phyloP scores from a whole-genome alignment of 495 filamentous ascomycete genomes.

The Bathelium albidoporum region DNA sequence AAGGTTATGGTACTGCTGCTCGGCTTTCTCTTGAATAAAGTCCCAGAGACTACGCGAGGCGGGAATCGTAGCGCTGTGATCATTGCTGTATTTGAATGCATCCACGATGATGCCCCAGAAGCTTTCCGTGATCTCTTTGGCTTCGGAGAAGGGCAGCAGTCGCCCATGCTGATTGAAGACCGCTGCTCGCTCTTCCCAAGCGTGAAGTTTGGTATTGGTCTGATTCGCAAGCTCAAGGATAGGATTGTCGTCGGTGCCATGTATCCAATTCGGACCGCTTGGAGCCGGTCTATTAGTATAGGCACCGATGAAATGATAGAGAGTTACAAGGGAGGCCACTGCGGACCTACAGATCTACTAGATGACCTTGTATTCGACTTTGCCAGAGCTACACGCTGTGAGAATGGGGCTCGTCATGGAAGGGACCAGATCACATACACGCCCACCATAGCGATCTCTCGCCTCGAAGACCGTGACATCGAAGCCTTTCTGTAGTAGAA shows the following conservation, averaged over 20 bases:
- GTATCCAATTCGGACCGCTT: conserved; percentile 92
- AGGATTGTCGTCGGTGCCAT: conserved; percentile 77
- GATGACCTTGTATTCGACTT: conserved; percentile 27
- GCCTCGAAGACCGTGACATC: conserved; percentile 80
- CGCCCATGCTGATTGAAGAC: conserved; percentile 57
- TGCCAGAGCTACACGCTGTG: conserved; percentile 21
- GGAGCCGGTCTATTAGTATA: conserved; percentile 9
- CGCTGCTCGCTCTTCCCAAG: conserved; percentile 46
- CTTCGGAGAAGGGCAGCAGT: conserved; percentile 41
- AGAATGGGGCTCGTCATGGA: not conserved
- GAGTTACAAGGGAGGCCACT: conserved; percentile 1
- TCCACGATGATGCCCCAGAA: conserved; percentile 70
- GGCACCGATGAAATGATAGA: not conserved
- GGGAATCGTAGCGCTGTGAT: conserved; percentile 52
- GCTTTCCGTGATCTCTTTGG: conserved; percentile 44
- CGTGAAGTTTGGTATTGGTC: conserved; percentile 50
- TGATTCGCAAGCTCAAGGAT: conserved; percentile 66
- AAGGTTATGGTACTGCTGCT: conserved; percentile 29
- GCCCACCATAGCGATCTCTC: conserved; percentile 71
- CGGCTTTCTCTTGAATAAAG: conserved; percentile 55
- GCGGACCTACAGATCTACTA: conserved; percentile 42
- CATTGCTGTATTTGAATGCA: conserved; percentile 72
- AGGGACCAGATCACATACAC: conserved; percentile 43
- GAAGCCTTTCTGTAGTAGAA: conserved; percentile 67
- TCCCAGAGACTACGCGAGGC: conserved; percentile 60